Percentiles rank a stretch among this genome's conserved stretches.
Evolutionary conservation across 2,329 filamentous ascomycete genomes (phyloP).

Genomic region (Lachnellula cervina): DNA sequence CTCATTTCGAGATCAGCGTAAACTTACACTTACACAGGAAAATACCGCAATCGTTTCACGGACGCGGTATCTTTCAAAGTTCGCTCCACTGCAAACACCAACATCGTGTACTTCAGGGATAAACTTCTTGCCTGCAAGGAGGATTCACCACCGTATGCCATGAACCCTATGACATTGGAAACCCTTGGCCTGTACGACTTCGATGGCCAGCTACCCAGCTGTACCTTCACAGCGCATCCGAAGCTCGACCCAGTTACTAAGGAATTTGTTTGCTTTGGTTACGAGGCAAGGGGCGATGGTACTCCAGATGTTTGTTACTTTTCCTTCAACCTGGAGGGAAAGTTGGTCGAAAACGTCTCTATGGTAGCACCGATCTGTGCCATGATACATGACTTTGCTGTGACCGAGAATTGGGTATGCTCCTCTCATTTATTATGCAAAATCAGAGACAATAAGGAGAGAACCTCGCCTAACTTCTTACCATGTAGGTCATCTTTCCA

Average conservation of each 20-base stretch:
- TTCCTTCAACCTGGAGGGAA: slow-evolving; percentile 39
- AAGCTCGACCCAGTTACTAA: slow-evolving; percentile 47
- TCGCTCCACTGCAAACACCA: slow-evolving; percentile 53
- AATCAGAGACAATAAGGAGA: neutral
- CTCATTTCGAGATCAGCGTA: no score
- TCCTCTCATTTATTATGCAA: no score
- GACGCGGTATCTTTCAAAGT: slow-evolving; percentile 51
- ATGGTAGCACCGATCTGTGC: slow-evolving; percentile 45
- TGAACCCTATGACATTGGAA: slow-evolving; percentile 42
- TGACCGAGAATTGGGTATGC: slow-evolving; percentile 40
- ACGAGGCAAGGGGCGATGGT: slow-evolving; percentile 43
- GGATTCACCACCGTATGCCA: slow-evolving; percentile 45
- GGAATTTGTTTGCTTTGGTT: slow-evolving; percentile 48
- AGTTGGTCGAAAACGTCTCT: slow-evolving; percentile 41
- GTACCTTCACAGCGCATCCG: slow-evolving; percentile 47
- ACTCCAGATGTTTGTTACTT: slow-evolving; percentile 41
- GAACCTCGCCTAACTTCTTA: neutral
- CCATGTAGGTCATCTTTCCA: slow-evolving; percentile 34
- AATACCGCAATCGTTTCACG: slow-evolving; percentile 53
- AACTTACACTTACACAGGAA: slow-evolving; percentile 29
- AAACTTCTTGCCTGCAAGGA: slow-evolving; percentile 50
- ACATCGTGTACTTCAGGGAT: slow-evolving; percentile 51
- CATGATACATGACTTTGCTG: slow-evolving; percentile 46
- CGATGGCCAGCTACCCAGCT: slow-evolving; percentile 40
- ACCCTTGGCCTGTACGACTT: slow-evolving; percentile 46